These are phyloP conservation scores for Yarrowia yakushimensis DNA, from an alignment of 805 yeast genomes.

Conservation along the genomic window DNA sequence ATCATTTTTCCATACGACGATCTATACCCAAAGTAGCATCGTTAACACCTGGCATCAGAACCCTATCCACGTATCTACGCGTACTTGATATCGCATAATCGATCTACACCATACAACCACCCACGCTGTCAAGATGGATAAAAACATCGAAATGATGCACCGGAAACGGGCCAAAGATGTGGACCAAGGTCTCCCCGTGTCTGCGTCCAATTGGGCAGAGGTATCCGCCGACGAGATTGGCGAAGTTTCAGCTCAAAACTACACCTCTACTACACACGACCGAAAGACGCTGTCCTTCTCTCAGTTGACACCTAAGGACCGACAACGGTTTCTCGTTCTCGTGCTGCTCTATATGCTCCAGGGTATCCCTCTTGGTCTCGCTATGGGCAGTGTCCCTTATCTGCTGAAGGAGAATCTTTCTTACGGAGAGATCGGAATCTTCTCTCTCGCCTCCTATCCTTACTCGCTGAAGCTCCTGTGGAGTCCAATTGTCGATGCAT, in stretches of 20 bases:
- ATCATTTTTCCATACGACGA: background rate
- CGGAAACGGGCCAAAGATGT: conserved; percentile 22
- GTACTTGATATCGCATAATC: conserved; percentile 3
- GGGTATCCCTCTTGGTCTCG: conserved; percentile 96
- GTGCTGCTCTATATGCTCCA: conserved; percentile 77
- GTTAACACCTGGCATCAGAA: conserved; percentile 3
- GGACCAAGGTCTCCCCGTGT: conserved; percentile 27
- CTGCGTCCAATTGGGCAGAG: conserved; percentile 29
- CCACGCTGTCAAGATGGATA: background rate
- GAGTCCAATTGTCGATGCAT: conserved; percentile 94
- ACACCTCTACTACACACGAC: conserved; percentile 20
- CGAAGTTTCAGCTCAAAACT: conserved; percentile 16
- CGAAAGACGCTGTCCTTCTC: conserved; percentile 31
- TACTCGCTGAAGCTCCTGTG: conserved; percentile 87
- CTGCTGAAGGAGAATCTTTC: conserved; percentile 75
- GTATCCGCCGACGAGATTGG: conserved; percentile 9
- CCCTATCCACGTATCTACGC: conserved; percentile 8
- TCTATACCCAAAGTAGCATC: background rate
- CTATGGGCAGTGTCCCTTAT: conserved; percentile 93
- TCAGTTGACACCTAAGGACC: conserved; percentile 46
- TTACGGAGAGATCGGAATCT: conserved; percentile 86
- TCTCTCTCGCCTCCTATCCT: conserved; percentile 90
- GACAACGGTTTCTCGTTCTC: conserved; percentile 70
- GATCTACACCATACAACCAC: background rate
- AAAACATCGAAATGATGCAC: conserved; percentile 25